These are phyloP conservation scores for Botrytis paeoniae DNA, from an alignment of 2,329 filamentous ascomycete species.

Conservation along the genomic window DNA sequence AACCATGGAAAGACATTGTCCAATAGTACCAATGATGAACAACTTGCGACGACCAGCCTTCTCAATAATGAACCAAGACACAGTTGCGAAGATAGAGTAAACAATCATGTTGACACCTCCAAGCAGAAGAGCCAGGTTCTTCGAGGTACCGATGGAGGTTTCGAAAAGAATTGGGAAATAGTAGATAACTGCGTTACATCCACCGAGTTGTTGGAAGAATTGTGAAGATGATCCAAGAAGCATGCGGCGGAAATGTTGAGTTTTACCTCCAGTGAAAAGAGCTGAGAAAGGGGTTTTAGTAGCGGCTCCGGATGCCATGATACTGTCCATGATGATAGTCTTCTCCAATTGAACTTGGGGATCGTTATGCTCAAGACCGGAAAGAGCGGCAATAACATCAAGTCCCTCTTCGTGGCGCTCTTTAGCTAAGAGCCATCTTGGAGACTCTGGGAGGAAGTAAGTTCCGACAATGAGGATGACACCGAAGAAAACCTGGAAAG, in stretches of 20 bases:
- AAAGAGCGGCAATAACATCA: conserved; percentile 92
- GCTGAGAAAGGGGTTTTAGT: conserved; percentile 40
- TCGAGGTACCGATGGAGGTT: conserved; percentile 45
- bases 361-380: conserved; percentile 59
- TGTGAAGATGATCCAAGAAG: conserved; percentile 50
- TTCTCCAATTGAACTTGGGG: conserved; percentile 38
- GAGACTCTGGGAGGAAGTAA: conserved; percentile 90
- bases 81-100: conserved; percentile 52
- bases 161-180: conserved; percentile 52
- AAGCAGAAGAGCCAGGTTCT: conserved; percentile 51
- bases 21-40: conserved; percentile 67
- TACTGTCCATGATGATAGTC: conserved; percentile 40
- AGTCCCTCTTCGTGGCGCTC: conserved; percentile 97
- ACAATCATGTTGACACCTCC: conserved; percentile 56
- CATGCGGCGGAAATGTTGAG: conserved; percentile 53
- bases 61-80: conserved; percentile 51
- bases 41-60: conserved; percentile 66
- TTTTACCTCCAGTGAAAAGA: conserved; percentile 51
- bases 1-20: conserved; percentile 64
- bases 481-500: conserved; percentile 93
- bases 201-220: conserved; percentile 52
- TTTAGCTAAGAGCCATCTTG: conserved; percentile 93
- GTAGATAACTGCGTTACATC: conserved; percentile 46
- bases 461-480: conserved; percentile 77
- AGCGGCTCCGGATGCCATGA: conserved; percentile 39